Evolutionary conservation across 129 eudicot species (phyloP).

Genomic region (Artemisia argyi): DNA sequence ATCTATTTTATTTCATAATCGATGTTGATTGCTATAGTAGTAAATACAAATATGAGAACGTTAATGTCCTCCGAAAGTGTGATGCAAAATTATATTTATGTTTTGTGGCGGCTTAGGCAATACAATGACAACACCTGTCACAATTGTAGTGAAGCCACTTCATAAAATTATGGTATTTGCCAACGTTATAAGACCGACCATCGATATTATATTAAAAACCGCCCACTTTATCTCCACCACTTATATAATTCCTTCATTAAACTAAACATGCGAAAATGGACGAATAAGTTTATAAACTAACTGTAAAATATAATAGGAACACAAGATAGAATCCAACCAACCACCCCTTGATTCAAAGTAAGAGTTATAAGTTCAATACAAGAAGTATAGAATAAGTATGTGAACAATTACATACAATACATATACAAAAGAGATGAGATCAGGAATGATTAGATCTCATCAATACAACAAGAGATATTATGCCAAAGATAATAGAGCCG

Average conservation of each 20-base stretch:
- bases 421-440: too few relatives aligned
- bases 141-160: conserved; percentile 10
- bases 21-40: neutral
- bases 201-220: conserved; percentile 25
- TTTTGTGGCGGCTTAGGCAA: conserved; percentile 26
- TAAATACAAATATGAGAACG: neutral
- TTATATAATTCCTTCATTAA: neutral
- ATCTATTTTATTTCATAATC: neutral
- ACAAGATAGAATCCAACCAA: too few relatives aligned
- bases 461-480: too few relatives aligned
- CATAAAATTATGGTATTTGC: neutral
- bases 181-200: conserved; percentile 30
- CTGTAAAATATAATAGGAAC: too few relatives aligned
- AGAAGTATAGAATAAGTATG: too few relatives aligned
- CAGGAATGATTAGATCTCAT: too few relatives aligned
- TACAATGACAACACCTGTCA: conserved; percentile 19
- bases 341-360: too few relatives aligned
- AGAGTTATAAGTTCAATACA: too few relatives aligned
- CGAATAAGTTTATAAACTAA: neutral
- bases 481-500: too few relatives aligned
- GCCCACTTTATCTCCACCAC: conserved; percentile 41
- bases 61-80: neutral
- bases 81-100: neutral
- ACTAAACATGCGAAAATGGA: conserved; percentile 6
- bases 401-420: too few relatives aligned